Base-by-base conservation (phyloP, 2,329 filamentous ascomycete species). In the Tolypocladium ovalisporum region DNA sequence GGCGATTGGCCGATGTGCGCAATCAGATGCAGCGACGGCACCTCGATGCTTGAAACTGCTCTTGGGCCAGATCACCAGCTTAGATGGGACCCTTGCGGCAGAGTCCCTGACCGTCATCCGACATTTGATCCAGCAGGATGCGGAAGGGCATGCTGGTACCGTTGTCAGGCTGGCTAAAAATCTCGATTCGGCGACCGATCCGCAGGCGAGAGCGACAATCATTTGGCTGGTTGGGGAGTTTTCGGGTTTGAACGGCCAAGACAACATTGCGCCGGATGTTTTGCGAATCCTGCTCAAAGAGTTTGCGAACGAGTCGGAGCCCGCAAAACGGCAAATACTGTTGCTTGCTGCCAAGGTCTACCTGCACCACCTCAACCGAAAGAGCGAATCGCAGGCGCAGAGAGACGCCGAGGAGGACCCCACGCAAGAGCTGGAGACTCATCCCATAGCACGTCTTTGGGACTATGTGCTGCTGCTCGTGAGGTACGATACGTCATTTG, bases 181-280 rank as follows among this genome's bases (percentile, higher is more conserved):
- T 60, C 82, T 99, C 2, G 94, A 97, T 67, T 88, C 87, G 4
- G 89, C 91, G 1, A 90, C 88, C 0, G 92, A 94, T 60, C 86
- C 94, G 1, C 87, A 91, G 60, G 94, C 94, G 4, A 82, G 94
- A 62, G 94, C 94, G 3, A 96, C 90, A 54, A 97, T 99, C 61
- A 88, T 99, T 64, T 99, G 94, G 94, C 83, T 99, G 0, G 92
- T 97, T 0, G 94, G 94, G 52, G 94, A 99, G 71, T 97, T 95
- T 65, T 85, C 93, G 0, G 90, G 90, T 0, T 72, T 88, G 3
- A 84, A 90, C 57, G 82, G 86, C 12, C 86, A 92, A 59, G 86
- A 94, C 68, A 96, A 95, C 65, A 93, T 99, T 60, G 94, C 94
- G 0, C 86, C 93, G 0, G 94, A 99, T 66, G 91, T 97, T 8